phyloP scores from a whole-genome alignment of 129 eudicot genomes.

The Centrapalus pauciflorus region DNA sequence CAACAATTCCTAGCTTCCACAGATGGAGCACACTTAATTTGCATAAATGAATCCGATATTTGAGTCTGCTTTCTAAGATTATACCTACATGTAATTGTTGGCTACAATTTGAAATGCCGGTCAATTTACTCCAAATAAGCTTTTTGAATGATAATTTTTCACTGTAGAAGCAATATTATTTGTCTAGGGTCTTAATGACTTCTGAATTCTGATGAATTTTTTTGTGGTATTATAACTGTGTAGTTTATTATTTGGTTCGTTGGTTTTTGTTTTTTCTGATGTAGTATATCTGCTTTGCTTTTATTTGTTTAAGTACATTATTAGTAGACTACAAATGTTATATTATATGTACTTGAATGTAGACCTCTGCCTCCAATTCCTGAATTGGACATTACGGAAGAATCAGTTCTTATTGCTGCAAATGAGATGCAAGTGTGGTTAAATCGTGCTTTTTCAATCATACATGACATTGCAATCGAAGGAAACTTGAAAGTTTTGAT shows the following conservation, averaged over 20 bases:
- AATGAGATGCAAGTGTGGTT: slow-evolving; percentile 56
- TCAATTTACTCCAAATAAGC: too few species aligned
- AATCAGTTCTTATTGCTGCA: slow-evolving; percentile 51
- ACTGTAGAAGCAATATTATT: neutral
- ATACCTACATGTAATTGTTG: neutral
- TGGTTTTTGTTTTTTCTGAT: neutral
- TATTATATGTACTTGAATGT: slow-evolving; percentile 9
- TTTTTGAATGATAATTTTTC: neutral
- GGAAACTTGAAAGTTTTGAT: slow-evolving; percentile 58
- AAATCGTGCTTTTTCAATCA: slow-evolving; percentile 53
- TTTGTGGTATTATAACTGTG: neutral
- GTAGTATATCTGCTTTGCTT: neutral
- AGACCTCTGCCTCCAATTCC: slow-evolving; percentile 96
- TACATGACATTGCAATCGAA: slow-evolving; percentile 62
- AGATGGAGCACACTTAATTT: neutral
- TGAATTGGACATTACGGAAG: slow-evolving; percentile 74
- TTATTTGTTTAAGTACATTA: neutral
- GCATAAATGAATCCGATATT: neutral
- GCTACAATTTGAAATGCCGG: neutral
- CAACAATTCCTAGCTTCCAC: neutral
- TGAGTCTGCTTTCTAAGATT: neutral
- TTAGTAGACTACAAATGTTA: neutral
- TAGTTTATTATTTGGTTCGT: neutral
- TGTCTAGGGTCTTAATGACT: neutral
- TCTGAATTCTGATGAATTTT: neutral